Percentiles rank a stretch among this genome's conserved stretches.
Evolutionary conservation across 192 early-diverging fungal genomes (phyloP).

Genomic region (Diversispora eburnea): DNA sequence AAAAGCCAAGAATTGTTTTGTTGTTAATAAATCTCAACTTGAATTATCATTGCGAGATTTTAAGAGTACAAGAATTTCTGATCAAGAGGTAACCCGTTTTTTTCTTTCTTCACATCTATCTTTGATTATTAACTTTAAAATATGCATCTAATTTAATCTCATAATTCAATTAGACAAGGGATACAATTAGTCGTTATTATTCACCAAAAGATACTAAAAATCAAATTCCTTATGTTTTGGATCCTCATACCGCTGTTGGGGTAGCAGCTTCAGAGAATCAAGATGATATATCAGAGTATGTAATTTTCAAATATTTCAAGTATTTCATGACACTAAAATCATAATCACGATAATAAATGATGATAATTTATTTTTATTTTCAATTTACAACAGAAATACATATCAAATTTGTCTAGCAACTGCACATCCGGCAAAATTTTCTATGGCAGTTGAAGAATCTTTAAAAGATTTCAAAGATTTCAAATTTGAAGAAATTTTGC

Average conservation of each 20-base stretch:
- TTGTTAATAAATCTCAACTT: constrained; percentile 58
- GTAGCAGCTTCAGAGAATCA: constrained; percentile 74
- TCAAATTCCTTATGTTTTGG: constrained; percentile 71
- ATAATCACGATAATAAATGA: constrained; percentile 28
- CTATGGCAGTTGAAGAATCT: constrained; percentile 82
- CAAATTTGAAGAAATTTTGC: constrained; percentile 58
- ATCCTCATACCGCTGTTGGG: constrained; percentile 97
- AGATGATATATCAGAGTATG: not conserved
- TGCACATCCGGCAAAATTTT: constrained; percentile 95
- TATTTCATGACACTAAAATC: constrained; percentile 15
- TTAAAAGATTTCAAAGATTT: constrained; percentile 52
- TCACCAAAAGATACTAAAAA: constrained; percentile 39
- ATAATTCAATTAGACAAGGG: constrained; percentile 52
- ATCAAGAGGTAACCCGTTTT: constrained; percentile 46
- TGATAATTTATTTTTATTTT: constrained; percentile 1
- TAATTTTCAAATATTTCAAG: constrained; percentile 13
- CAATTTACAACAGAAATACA: constrained; percentile 16
- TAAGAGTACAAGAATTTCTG: constrained; percentile 67
- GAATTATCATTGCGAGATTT: constrained; percentile 67
- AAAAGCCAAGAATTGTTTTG: constrained; percentile 67
- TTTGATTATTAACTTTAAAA: not conserved
- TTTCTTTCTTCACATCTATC: not conserved
- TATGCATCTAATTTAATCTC: constrained; percentile 2
- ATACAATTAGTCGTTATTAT: constrained; percentile 71
- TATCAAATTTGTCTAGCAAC: constrained; percentile 73